A percentile compares a stretch with the other conserved stretches of the same genome.
phyloP scores from a whole-genome alignment of 1,284 basidiomycete species.

The Ganoderma lucidum region DNA sequence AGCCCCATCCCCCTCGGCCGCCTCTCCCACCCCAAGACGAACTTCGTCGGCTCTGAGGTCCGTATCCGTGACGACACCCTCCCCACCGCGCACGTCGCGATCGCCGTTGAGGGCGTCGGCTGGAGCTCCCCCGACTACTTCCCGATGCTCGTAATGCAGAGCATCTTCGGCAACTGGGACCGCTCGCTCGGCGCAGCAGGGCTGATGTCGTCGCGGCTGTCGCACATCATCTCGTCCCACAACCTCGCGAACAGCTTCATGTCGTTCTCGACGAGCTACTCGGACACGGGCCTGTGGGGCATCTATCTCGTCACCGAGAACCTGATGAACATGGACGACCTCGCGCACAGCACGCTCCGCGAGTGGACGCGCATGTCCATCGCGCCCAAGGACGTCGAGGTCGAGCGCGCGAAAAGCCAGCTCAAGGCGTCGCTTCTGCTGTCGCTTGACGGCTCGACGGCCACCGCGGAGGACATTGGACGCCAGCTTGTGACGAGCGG shows the following conservation, averaged over 20 bases:
- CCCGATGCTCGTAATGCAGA: constrained; percentile 99
- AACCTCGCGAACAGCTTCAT: constrained; percentile 99
- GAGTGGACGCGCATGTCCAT: constrained; percentile 99
- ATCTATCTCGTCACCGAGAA: constrained; percentile 98
- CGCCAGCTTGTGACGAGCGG: constrained; percentile 96
- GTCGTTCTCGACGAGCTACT: constrained; percentile 99
- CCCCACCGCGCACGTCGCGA: constrained; percentile 91
- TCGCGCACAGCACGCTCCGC: constrained; percentile 92
- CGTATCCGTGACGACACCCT: constrained; percentile 94
- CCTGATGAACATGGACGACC: constrained; percentile 91
- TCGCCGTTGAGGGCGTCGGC: constrained; percentile 97
- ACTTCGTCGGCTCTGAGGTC: constrained; percentile 95
- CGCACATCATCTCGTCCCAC: constrained; percentile 91
- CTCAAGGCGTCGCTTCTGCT: constrained; percentile 95
- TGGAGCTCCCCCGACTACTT: constrained; percentile 99
- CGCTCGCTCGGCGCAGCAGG: constrained; percentile 93
- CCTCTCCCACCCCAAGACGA: constrained; percentile 76
- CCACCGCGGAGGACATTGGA: constrained; percentile 98
- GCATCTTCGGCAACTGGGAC: constrained; percentile 99
- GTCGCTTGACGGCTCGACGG: constrained; percentile 93
- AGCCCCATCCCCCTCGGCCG: constrained; percentile 92
- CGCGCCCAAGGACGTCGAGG: constrained; percentile 85
- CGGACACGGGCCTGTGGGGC: constrained; percentile 99
- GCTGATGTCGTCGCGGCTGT: constrained; percentile 90
- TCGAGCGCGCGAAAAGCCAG: constrained; percentile 97